Evolutionary conservation across 495 filamentous ascomycete species (phyloP).

Genomic region (Niebla homalea): DNA sequence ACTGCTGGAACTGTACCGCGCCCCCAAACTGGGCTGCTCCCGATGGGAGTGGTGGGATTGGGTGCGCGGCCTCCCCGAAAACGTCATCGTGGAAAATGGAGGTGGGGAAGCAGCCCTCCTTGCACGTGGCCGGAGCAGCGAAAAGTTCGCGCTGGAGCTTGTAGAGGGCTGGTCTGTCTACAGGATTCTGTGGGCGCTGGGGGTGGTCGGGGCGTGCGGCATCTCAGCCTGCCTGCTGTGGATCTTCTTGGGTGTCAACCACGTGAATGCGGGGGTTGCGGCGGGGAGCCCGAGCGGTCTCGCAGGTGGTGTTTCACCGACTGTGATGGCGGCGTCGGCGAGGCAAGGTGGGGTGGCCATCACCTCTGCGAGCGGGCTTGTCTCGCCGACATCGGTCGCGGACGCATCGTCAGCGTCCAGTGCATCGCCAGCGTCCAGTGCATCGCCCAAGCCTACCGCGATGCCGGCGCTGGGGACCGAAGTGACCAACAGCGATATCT

Average conservation of each 20-base stretch:
- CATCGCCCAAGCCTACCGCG: not conserved
- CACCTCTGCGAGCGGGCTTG: not conserved
- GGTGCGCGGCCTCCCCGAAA: conserved; percentile 6
- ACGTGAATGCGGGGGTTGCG: not conserved
- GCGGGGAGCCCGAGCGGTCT: not conserved
- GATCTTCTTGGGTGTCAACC: conserved; percentile 11
- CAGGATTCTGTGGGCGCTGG: conserved; percentile 4
- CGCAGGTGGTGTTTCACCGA: not conserved
- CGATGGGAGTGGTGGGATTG: conserved; percentile 10
- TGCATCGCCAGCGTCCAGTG: not conserved
- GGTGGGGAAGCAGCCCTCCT: too few species aligned
- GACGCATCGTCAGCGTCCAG: not conserved
- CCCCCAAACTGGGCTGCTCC: conserved; percentile 1
- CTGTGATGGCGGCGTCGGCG: not conserved
- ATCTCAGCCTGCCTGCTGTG: conserved; percentile 10
- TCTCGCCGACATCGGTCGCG: not conserved
- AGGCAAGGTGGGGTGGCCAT: not conserved
- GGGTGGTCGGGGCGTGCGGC: conserved; percentile 3
- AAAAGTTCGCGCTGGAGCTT: conserved; percentile 11
- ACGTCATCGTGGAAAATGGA: not conserved
- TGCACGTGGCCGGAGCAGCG: not conserved
- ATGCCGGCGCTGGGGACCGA: not conserved
- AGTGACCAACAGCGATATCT: not conserved
- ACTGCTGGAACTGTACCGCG: conserved; percentile 7
- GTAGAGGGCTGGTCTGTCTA: conserved; percentile 13